A percentile compares a stretch with the other conserved stretches of the same genome.
Conservation (phyloP, 192 early-diverging fungal genomes). For the Umbelopsis vinacea region DNA sequence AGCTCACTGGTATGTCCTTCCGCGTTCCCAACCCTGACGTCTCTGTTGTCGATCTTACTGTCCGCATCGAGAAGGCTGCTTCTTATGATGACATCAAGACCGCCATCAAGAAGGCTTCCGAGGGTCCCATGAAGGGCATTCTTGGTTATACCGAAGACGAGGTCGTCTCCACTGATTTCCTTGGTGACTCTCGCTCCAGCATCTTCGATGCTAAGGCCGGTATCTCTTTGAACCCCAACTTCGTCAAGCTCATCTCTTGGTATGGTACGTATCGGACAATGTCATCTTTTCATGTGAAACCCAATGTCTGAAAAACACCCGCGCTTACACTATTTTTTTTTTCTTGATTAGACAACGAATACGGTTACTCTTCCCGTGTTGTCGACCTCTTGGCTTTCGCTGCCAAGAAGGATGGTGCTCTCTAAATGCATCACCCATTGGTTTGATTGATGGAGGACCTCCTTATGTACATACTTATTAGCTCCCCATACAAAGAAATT, state of each 20-base stretch:
- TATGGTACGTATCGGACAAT: constrained; percentile 61
- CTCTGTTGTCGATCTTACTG: constrained; percentile 96
- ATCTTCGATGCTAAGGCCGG: constrained; percentile 97
- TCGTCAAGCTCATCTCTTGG: constrained; percentile 96
- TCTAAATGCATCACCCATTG: constrained; percentile 25
- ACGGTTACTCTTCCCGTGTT: constrained; percentile 90
- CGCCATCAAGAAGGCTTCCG: constrained; percentile 84
- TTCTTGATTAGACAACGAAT: constrained; percentile 94
- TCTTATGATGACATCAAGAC: constrained; percentile 90
- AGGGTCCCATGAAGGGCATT: constrained; percentile 81
- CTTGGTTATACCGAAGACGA: constrained; percentile 93
- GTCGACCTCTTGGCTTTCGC: constrained; percentile 86
- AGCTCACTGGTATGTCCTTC: constrained; percentile 99
- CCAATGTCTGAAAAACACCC: background rate
- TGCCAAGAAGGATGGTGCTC: constrained; percentile 48
- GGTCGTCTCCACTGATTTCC: constrained; percentile 95
- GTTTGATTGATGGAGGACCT: constrained; percentile 17
- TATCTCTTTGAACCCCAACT: constrained; percentile 90
- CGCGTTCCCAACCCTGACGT: constrained; percentile 95
- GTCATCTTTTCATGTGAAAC: background rate
- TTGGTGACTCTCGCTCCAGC: constrained; percentile 88
- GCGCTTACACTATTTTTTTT: constrained; percentile 31
- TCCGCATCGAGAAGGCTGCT: constrained; percentile 88
- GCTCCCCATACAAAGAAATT: constrained; percentile 18
- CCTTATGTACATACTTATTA: constrained; percentile 25